Evolutionary conservation across 2,329 filamentous ascomycete genomes (phyloP), one percentile per base, ranked within the genome.

Genomic region (Zymoseptoria tritici): DNA sequence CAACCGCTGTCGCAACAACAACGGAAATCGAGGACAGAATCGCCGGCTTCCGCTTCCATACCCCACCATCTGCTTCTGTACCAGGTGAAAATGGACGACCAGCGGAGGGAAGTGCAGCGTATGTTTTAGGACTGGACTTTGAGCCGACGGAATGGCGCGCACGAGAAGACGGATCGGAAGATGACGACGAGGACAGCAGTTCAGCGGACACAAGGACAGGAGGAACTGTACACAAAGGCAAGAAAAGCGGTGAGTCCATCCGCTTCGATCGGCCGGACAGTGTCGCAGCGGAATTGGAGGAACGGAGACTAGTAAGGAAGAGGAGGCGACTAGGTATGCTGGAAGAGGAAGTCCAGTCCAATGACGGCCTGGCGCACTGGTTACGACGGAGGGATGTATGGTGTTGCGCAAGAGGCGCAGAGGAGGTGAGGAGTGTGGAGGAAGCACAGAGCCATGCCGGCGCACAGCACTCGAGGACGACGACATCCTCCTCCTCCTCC

Each of bases 291-390:
- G 71, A 74, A 11, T 62, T 79, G 49, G 55, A 52, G 20, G 63
- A 68, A 24, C 64, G 67, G 9, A 63, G 64, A 21, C 24, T 57
- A 20, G 66, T 64, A 57, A 69, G 74, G 59, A 78, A 74, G 63
- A 67, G 72, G 55, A 74, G 74, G 63, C 70, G 76, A 49, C 67
- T 71, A 56, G 62, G 68, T 54, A 66, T 67, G 11, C 61, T 78
- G 55, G 73, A 76, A 57, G 69, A 71, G 29, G 79, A 81, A 63
- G 76, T 78, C 74, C 60, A 61, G 7, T 95, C 89, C 86, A 97
- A 97, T 68, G 80, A 87, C 46, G 93, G 93, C 0, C 73, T 97
- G 59, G 83, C 85, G n/a, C 88, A 88, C 72, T 97, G 90, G 75
- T 83, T 86, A 60, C 83, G 86, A 29, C 81, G 90, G 60, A 83